phyloP scores from a whole-genome alignment of 2,329 filamentous ascomycete species.

The Aspergillus oerlinghausenensis region DNA sequence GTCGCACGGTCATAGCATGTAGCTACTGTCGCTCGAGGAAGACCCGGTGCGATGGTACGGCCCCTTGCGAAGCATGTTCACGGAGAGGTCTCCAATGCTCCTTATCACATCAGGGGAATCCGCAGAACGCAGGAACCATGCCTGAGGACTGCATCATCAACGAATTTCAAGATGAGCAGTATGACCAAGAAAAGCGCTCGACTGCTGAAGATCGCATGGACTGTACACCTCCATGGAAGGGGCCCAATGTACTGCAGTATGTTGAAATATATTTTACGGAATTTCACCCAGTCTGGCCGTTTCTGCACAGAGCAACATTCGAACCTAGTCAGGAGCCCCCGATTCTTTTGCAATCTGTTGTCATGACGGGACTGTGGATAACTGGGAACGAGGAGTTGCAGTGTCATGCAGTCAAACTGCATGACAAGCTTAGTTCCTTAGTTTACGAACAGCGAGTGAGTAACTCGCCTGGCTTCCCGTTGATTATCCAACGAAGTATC shows the following conservation, averaged over 20 bases:
- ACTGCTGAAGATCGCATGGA: neutral
- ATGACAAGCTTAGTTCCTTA: slow-evolving; percentile 15
- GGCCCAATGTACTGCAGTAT: slow-evolving; percentile 12
- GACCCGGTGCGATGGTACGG: slow-evolving; percentile 11
- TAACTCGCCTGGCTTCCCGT: neutral
- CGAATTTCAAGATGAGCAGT: slow-evolving; percentile 2
- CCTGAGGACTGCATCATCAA: neutral
- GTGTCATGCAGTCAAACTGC: slow-evolving; percentile 17
- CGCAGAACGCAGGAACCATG: neutral
- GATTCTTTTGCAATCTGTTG: slow-evolving; percentile 23
- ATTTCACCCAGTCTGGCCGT: slow-evolving; percentile 25
- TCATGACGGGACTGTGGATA: slow-evolving; percentile 23
- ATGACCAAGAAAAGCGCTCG: neutral
- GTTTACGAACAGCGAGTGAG: slow-evolving; percentile 20
- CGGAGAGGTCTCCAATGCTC: slow-evolving; percentile 5
- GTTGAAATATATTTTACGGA: slow-evolving; percentile 21
- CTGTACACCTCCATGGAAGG: neutral
- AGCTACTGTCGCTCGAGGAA: slow-evolving; percentile 14
- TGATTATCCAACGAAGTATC: neutral
- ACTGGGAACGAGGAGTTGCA: slow-evolving; percentile 15
- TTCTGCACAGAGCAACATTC: slow-evolving; percentile 21
- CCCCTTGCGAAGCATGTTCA: slow-evolving; percentile 13
- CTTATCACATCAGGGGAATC: neutral
- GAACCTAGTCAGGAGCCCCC: slow-evolving; percentile 15
- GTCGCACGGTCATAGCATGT: slow-evolving; percentile 15